Evolutionary conservation across 164 flowering plant genomes (phyloP).

Genomic region (Vitis rotundifolia): DNA sequence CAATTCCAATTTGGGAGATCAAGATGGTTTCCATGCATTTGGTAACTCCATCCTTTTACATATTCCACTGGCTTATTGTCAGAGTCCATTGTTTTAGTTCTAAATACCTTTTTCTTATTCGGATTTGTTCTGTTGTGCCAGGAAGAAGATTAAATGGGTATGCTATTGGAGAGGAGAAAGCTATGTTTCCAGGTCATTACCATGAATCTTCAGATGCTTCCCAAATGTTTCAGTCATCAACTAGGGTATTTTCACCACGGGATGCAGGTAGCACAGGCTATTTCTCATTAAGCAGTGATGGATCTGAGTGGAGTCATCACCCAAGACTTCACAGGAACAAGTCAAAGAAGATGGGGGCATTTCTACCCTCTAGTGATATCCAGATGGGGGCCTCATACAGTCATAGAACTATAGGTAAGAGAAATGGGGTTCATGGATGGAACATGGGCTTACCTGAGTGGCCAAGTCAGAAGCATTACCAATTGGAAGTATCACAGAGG

Average conservation of each 20-base stretch:
- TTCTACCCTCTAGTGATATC: conserved; percentile 28
- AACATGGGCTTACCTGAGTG: conserved; percentile 49
- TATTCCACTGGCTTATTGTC: not conserved
- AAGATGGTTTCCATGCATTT: conserved; percentile 44
- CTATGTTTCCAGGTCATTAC: conserved; percentile 27
- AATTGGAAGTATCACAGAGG: conserved; percentile 35
- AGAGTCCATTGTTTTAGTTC: not conserved
- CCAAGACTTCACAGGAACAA: conserved; percentile 45
- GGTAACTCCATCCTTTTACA: conserved; percentile 35
- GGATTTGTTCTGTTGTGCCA: conserved; percentile 23
- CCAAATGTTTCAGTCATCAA: conserved; percentile 43
- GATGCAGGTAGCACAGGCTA: conserved; percentile 39
- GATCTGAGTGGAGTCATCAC: conserved; percentile 48
- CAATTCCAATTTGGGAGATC: conserved; percentile 49
- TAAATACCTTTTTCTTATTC: not conserved
- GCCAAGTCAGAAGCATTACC: conserved; percentile 43
- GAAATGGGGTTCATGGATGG: conserved; percentile 49
- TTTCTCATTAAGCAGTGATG: conserved; percentile 45
- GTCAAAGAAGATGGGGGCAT: conserved; percentile 49
- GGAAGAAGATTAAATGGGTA: conserved; percentile 70
- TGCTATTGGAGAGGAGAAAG: conserved; percentile 57
- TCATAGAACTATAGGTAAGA: conserved; percentile 41
- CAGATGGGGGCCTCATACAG: conserved; percentile 26
- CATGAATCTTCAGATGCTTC: conserved; percentile 59
- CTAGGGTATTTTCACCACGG: conserved; percentile 56